These are phyloP conservation scores for Penicillium sp. DNA, from an alignment of 2,329 filamentous ascomycete species.

Conservation along the genomic window DNA sequence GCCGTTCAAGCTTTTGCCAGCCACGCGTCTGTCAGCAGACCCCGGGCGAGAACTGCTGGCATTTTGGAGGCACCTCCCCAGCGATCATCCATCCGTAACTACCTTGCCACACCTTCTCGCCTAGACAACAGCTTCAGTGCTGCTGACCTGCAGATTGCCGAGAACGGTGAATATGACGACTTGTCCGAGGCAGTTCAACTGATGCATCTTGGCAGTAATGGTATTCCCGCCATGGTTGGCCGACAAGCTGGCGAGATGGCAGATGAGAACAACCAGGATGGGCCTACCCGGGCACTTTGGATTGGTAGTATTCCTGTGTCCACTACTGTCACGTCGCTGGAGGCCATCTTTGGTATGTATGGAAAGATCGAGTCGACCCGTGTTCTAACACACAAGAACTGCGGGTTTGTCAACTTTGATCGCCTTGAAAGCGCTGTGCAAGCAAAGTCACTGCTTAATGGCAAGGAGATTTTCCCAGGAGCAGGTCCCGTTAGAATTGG, in stretches of 20 bases:
- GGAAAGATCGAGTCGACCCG: conserved; percentile 87
- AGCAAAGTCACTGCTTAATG: conserved; percentile 83
- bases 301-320: conserved; percentile 96
- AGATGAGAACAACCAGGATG: conserved; percentile 79
- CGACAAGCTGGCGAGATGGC: conserved; percentile 63
- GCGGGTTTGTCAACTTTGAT: conserved; percentile 97
- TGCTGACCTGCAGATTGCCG: conserved; percentile 69
- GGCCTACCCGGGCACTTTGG: conserved; percentile 91
- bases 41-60: conserved; percentile 86
- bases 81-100: conserved; percentile 65
- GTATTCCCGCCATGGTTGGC: conserved; percentile 56
- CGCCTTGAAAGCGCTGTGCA: conserved; percentile 84
- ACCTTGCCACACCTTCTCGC: conserved; percentile 72
- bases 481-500: conserved; percentile 93
- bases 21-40: conserved; percentile 75
- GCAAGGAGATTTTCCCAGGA: conserved; percentile 97
- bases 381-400: conserved; percentile 97
- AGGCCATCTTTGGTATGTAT: conserved; percentile 92
- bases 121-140: conserved; percentile 74
- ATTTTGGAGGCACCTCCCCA: conserved; percentile 76
- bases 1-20: conserved; percentile 90
- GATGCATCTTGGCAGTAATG: conserved; percentile 59
- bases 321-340: conserved; percentile 90
- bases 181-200: conserved; percentile 78
- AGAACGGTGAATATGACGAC: conserved; percentile 75